A percentile compares a stretch with the other conserved stretches of the same genome.
Evolutionary conservation across 352 stramenopile genomes (phyloP).

Genomic region (Nothophytophthora sp.): DNA sequence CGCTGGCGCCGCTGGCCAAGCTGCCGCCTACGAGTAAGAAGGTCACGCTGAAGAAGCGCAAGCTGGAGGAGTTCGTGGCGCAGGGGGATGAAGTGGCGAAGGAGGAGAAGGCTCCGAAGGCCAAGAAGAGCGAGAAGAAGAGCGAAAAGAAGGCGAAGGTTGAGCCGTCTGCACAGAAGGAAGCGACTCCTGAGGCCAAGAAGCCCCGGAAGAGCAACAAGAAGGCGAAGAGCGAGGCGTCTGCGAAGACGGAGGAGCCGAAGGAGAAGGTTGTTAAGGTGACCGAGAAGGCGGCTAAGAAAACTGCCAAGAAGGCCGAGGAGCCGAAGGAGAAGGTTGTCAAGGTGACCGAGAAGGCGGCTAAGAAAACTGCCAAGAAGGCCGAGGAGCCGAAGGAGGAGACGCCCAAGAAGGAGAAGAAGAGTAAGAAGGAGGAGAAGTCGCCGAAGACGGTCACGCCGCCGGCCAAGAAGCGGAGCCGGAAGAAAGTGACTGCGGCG

Average conservation of each 20-base stretch:
- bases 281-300: conserved; percentile 13
- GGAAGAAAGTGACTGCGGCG: conserved; percentile 31
- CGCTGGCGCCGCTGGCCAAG: conserved; percentile 59
- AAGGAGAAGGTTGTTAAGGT: conserved; percentile 8
- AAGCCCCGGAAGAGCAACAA: conserved; percentile 36
- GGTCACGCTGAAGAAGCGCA: conserved; percentile 60
- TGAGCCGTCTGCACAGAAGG: conserved; percentile 6
- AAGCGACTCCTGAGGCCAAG: conserved; percentile 1
- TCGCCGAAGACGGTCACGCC: conserved; percentile 9
- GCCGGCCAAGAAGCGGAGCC: conserved; percentile 19
- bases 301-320: conserved; percentile 23
- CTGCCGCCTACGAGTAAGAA: conserved; percentile 58
- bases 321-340: conserved; percentile 12
- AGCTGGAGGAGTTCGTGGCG: conserved; percentile 52
- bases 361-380: conserved; percentile 15
- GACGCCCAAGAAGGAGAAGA: conserved; percentile 12
- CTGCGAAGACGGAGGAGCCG: conserved; percentile 3
- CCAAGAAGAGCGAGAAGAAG: conserved; percentile 24
- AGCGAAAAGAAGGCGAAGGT: conserved; percentile 17
- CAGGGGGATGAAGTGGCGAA: conserved; percentile 8
- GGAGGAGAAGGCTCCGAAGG: conserved; percentile 22
- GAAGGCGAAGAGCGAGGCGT: conserved; percentile 15
- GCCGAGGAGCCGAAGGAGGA: conserved; percentile 8
- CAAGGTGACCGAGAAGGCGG: conserved; percentile 15
- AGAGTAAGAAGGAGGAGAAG: conserved; percentile 10